Evolutionary conservation across 768 basidiomycete genomes (phyloP), one percentile per base, ranked within the genome.

Genomic region (Hydnum rufescens): DNA sequence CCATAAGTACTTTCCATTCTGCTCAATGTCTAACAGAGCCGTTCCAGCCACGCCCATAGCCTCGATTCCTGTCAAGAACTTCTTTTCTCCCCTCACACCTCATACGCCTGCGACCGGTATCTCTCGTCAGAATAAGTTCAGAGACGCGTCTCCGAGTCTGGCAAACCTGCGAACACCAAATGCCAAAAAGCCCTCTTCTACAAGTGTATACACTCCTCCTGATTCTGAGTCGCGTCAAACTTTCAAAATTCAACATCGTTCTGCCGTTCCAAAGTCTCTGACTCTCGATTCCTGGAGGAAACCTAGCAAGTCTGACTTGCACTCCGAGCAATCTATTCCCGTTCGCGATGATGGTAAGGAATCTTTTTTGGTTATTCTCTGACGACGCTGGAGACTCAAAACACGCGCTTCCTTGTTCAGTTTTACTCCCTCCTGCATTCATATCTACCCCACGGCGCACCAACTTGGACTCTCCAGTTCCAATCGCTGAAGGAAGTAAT

Each of bases 21-120:
- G n/a, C n/a, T n/a, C n/a, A n/a, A 39, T 39, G 36, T 39, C 36
- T 13, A 39, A 13, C 22, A 39, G 22, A 22, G 22, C 13, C 22
- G 22, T 22, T 13, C 36, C 36, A 13, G 13, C 13, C 13, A 39
- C 36, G 22, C 36, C 36, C 36, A 39, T 39, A 39, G 36, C 1
- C 36, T n/a, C n/a, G n/a, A n/a, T n/a, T n/a, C 36, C 36, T 39
- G 36, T 39, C 36, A n/a, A n/a, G n/a, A 39, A 39, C 44, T 47
- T 26, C 44, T 47, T 16, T 47, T 13, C 44, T 28, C 44, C 44
- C 26, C 44, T 47, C 8, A 47, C 44, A 8, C 44, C 44, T 26
- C 44, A 47, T 47, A 47, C 44, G 8, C 44, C 44, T 47, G n/a
- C n/a, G n/a, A n/a, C n/a, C n/a, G n/a, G n/a, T n/a, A 8, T 39